Percentiles rank a stretch among this genome's conserved stretches.
These are phyloP conservation scores for Cordyceps javanica DNA, from an alignment of 2,329 filamentous ascomycete genomes.

Conservation along the genomic window DNA sequence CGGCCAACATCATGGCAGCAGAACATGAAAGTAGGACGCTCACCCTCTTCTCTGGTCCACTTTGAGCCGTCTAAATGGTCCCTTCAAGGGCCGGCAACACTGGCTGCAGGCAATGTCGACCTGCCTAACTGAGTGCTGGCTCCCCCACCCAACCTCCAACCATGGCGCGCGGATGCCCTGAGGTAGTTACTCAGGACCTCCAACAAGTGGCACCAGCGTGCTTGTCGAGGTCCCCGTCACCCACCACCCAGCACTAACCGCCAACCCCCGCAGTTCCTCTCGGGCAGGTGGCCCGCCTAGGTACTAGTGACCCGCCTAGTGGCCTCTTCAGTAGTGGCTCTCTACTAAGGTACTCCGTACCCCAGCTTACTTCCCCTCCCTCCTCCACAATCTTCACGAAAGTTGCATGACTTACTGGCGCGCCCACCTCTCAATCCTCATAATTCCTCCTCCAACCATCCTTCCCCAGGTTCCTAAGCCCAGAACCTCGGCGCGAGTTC, in stretches of 20 bases:
- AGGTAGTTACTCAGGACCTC: too few species aligned
- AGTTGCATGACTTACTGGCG: constrained; percentile 2
- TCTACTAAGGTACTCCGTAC: too few species aligned
- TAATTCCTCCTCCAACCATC: neutral
- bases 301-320: too few species aligned
- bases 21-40: too few species aligned
- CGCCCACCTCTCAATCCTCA: neutral
- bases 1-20: too few species aligned
- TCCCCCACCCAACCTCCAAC: neutral
- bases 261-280: neutral
- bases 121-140: neutral
- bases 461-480: neutral
- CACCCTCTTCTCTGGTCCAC: too few species aligned
- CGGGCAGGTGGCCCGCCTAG: neutral
- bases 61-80: too few species aligned
- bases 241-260: too few species aligned
- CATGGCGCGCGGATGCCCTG: neutral
- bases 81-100: too few species aligned
- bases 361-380: constrained; percentile 4
- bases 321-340: neutral
- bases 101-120: neutral
- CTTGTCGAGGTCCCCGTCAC: too few species aligned
- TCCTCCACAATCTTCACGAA: constrained; percentile 9
- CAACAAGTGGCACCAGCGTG: too few species aligned
- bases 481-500: neutral